Conservation (phyloP, 306 rosid genomes). For the Prunus kanzakura region DNA sequence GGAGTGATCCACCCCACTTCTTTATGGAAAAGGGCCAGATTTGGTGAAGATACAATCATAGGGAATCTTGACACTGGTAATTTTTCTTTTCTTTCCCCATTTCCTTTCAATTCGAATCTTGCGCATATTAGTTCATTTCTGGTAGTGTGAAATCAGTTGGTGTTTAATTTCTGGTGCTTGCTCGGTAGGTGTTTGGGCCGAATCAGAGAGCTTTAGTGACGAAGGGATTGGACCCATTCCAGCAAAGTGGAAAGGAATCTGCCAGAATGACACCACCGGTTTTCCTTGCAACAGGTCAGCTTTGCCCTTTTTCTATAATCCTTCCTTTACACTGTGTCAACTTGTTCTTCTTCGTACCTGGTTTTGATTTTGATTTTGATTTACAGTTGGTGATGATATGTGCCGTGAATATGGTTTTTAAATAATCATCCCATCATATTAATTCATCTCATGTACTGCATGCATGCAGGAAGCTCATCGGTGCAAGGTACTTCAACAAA, state of each 20-base stretch:
- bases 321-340: not conserved
- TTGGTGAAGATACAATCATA: conserved; percentile 59
- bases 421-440: too few relatives aligned
- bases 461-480: conserved; percentile 60
- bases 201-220: conserved; percentile 60
- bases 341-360: too few relatives aligned
- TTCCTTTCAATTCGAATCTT: too few relatives aligned
- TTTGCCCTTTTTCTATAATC: not conserved
- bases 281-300: conserved; percentile 59
- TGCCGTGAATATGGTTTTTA: not conserved
- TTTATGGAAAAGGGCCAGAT: conserved; percentile 46
- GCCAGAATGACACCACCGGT: conserved; percentile 28
- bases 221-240: conserved; percentile 62
- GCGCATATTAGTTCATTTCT: too few relatives aligned
- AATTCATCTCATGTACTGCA: too few relatives aligned
- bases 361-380: not conserved
- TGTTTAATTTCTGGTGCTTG: not conserved
- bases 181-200: conserved; percentile 64
- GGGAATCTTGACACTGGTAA: conserved; percentile 69
- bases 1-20: conserved; percentile 34
- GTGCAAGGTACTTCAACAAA: conserved; percentile 75
- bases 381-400: not conserved
- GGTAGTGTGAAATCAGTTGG: too few relatives aligned
- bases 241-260: conserved; percentile 69
- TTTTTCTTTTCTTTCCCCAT: not conserved